phyloP scores from a whole-genome alignment of 1,284 basidiomycete genomes.

The Sporisorium exsertum region DNA sequence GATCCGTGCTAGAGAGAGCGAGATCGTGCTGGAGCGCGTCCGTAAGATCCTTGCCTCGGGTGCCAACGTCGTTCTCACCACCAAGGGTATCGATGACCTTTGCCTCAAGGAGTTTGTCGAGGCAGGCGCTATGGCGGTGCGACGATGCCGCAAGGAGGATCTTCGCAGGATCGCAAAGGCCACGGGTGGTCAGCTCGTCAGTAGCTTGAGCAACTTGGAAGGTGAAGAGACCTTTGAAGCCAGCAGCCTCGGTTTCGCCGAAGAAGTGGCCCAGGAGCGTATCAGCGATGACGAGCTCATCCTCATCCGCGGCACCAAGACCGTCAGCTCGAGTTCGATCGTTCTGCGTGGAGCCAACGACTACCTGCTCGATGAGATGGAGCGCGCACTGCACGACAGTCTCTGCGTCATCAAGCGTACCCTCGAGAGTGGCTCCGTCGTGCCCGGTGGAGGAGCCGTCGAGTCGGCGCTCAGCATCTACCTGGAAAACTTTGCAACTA shows the following conservation, averaged over 20 bases:
- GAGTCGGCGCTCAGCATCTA: constrained; percentile 98
- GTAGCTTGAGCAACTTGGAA: constrained; percentile 93
- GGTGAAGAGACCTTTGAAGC: constrained; percentile 98
- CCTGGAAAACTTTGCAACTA: constrained; percentile 98
- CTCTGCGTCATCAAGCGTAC: constrained; percentile 96
- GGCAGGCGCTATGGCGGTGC: constrained; percentile 98
- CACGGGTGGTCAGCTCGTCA: constrained; percentile 92
- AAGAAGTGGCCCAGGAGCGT: constrained; percentile 95
- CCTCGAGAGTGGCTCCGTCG: constrained; percentile 92
- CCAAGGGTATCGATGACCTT: constrained; percentile 98
- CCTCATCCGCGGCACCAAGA: constrained; percentile 95
- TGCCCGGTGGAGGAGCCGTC: constrained; percentile 96
- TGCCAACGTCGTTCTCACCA: constrained; percentile 96
- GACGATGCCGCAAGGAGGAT: constrained; percentile 97
- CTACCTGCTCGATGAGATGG: constrained; percentile 99
- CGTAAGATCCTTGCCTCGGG: constrained; percentile 95
- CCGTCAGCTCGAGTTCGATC: constrained; percentile 92
- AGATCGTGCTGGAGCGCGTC: constrained; percentile 95
- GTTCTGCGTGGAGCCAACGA: constrained; percentile 97
- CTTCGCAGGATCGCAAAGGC: constrained; percentile 95
- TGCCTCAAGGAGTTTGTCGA: constrained; percentile 99
- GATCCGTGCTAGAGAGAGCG: constrained; percentile 92
- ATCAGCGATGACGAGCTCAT: constrained; percentile 99
- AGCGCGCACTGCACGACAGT: constrained; percentile 93
- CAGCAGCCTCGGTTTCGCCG: constrained; percentile 87